These are phyloP conservation scores for Nitzschia palea DNA, from an alignment of 108 stramenopile species.

Conservation along the genomic window DNA sequence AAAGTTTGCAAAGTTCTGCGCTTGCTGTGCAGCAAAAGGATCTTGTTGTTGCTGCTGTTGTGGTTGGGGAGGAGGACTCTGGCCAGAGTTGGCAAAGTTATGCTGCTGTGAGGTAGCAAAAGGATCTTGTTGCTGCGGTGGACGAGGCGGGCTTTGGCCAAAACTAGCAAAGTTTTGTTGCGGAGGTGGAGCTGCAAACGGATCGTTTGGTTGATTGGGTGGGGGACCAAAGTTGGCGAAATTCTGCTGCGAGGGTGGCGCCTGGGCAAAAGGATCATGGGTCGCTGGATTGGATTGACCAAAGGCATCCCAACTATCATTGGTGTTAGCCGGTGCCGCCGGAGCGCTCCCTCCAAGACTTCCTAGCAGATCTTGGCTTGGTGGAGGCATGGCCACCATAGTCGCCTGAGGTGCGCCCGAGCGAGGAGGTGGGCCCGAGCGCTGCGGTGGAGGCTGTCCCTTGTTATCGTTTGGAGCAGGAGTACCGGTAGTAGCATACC, in stretches of 20 bases:
- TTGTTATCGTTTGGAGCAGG: not conserved
- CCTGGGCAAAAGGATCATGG: conserved; percentile 37
- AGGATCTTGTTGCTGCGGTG: conserved; percentile 24
- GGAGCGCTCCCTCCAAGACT: conserved; percentile 41
- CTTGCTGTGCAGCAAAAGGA: conserved; percentile 26
- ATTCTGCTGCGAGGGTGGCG: conserved; percentile 9
- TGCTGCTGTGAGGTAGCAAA: conserved; percentile 14
- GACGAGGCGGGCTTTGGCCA: conserved; percentile 9
- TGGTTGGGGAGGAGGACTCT: conserved; percentile 18
- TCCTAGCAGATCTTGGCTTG: conserved; percentile 49
- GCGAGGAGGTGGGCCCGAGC: not conserved
- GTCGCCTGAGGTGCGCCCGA: conserved; percentile 29
- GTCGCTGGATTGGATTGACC: conserved; percentile 31
- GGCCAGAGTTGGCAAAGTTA: conserved; percentile 33
- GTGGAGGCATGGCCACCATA: conserved; percentile 37
- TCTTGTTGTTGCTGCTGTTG: conserved; percentile 18
- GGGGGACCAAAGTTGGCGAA: conserved; percentile 25
- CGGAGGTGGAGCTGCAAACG: conserved; percentile 14
- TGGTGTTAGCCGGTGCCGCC: conserved; percentile 14
- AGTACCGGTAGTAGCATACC: conserved; percentile 38
- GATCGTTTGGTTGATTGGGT: conserved; percentile 2
- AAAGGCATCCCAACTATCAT: conserved; percentile 76
- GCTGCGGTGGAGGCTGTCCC: conserved; percentile 3
- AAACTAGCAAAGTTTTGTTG: conserved; percentile 32
- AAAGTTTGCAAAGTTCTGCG: conserved; percentile 28